These are phyloP conservation scores for Cladosporium oxysporum DNA, from an alignment of 2,329 filamentous ascomycete genomes.

Conservation along the genomic window DNA sequence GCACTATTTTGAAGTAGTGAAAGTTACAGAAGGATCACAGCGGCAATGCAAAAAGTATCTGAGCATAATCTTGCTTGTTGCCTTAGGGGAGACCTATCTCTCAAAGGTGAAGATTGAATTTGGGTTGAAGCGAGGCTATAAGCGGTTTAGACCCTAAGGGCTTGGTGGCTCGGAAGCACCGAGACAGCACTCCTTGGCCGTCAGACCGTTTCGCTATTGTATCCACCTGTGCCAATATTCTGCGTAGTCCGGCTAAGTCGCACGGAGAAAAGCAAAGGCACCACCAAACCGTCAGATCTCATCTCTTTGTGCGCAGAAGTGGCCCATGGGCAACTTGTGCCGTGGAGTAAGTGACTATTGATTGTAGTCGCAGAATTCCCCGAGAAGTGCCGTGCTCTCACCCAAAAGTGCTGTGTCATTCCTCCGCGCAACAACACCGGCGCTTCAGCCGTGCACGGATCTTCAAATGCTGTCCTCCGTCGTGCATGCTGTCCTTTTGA, in stretches of 20 bases:
- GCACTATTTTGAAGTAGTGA: neutral
- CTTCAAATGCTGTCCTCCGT: neutral
- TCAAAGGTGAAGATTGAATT: conserved; percentile 1
- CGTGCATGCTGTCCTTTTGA: neutral
- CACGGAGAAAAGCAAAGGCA: neutral
- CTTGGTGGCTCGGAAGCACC: conserved; percentile 7
- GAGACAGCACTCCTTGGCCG: conserved; percentile 14
- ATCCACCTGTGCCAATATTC: neutral
- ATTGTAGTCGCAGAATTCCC: neutral
- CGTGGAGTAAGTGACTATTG: conserved; percentile 1
- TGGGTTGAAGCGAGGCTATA: conserved; percentile 11
- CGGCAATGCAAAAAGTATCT: neutral
- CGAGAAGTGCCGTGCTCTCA: neutral
- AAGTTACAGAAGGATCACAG: neutral
- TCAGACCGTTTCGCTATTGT: conserved; percentile 2
- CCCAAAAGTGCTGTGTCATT: neutral
- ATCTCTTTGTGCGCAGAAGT: conserved; percentile 6
- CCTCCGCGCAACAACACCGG: conserved; percentile 14
- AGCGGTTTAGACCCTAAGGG: neutral
- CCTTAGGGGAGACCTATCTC: neutral
- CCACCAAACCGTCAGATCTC: neutral
- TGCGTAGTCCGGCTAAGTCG: neutral
- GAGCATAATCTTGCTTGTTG: conserved; percentile 1
- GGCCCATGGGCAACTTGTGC: conserved; percentile 14
- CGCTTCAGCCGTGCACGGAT: neutral